Evolutionary conservation across 306 rosid genomes (phyloP).

Genomic region (Gynostemma pentaphyllum): DNA sequence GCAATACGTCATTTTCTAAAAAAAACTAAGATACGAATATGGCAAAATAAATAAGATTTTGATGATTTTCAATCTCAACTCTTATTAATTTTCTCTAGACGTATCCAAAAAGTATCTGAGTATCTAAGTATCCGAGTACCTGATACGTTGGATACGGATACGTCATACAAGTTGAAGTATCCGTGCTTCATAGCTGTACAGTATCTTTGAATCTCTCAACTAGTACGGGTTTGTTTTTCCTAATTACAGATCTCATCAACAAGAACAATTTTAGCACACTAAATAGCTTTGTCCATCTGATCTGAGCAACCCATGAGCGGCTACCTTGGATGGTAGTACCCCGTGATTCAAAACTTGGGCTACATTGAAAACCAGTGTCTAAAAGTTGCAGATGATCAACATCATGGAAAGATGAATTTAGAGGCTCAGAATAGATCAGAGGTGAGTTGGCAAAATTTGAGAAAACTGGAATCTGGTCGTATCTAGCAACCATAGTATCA

Average conservation of each 20-base stretch:
- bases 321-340: constrained; percentile 56
- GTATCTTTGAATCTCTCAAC: constrained; percentile 23
- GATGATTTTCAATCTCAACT: too few species aligned
- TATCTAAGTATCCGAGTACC: too few species aligned
- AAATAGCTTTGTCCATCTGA: constrained; percentile 74
- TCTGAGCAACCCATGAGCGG: constrained; percentile 46
- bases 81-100: too few species aligned
- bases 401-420: constrained; percentile 44
- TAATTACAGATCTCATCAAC: constrained; percentile 24
- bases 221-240: constrained; percentile 16
- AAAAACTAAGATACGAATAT: too few species aligned
- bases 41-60: too few species aligned
- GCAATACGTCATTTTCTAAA: too few species aligned
- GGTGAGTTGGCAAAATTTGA: constrained; percentile 48
- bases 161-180: too few species aligned
- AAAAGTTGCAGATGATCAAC: constrained; percentile 63
- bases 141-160: too few species aligned
- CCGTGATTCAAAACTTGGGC: constrained; percentile 27
- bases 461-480: constrained; percentile 43
- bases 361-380: constrained; percentile 32
- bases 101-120: too few species aligned
- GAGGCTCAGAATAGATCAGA: constrained; percentile 48
- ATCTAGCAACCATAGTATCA: constrained; percentile 46
- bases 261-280: constrained; percentile 73
- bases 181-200: too few species aligned